These are phyloP conservation scores for Hericium erinaceus DNA, from an alignment of 768 basidiomycete genomes.

Conservation along the genomic window DNA sequence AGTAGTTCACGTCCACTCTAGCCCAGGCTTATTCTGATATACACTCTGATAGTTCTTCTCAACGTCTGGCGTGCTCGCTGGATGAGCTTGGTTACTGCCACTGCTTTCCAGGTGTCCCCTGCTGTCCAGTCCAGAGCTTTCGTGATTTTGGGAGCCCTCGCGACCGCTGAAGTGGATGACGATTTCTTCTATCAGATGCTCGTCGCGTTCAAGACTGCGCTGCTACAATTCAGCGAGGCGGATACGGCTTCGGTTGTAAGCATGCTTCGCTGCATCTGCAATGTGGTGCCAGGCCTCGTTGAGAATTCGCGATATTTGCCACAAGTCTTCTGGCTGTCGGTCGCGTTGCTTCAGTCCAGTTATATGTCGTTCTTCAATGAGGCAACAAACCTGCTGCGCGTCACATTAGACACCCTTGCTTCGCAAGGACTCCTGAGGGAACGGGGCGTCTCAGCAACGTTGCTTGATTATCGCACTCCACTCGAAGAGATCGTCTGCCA, in stretches of 20 bases:
- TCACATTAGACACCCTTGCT: slow-evolving; percentile 57
- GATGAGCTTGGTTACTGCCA: slow-evolving; percentile 84
- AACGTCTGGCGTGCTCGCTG: slow-evolving; percentile 91
- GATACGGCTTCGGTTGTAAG: slow-evolving; percentile 69
- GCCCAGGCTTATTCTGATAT: neutral
- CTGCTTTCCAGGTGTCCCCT: slow-evolving; percentile 84
- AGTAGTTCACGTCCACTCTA: slow-evolving; percentile 12
- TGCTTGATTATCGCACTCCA: slow-evolving; percentile 54
- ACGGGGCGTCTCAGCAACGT: slow-evolving; percentile 40
- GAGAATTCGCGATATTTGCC: slow-evolving; percentile 63
- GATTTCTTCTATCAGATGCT: slow-evolving; percentile 91
- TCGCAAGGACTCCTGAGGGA: slow-evolving; percentile 47
- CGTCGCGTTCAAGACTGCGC: slow-evolving; percentile 70
- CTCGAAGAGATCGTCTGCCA: slow-evolving; percentile 64
- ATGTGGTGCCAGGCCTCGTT: slow-evolving; percentile 62
- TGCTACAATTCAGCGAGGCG: slow-evolving; percentile 56
- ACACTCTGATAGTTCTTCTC: slow-evolving; percentile 29
- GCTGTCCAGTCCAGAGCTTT: slow-evolving; percentile 86
- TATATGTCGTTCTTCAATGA: slow-evolving; percentile 62
- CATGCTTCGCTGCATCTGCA: slow-evolving; percentile 82
- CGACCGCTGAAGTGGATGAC: slow-evolving; percentile 80
- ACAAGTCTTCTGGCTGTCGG: slow-evolving; percentile 81
- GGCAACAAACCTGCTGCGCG: slow-evolving; percentile 57
- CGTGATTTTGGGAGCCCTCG: slow-evolving; percentile 73
- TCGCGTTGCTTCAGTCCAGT: slow-evolving; percentile 73